Conservation (phyloP, 2,329 filamentous ascomycete genomes). For the Penicillium sp. region DNA sequence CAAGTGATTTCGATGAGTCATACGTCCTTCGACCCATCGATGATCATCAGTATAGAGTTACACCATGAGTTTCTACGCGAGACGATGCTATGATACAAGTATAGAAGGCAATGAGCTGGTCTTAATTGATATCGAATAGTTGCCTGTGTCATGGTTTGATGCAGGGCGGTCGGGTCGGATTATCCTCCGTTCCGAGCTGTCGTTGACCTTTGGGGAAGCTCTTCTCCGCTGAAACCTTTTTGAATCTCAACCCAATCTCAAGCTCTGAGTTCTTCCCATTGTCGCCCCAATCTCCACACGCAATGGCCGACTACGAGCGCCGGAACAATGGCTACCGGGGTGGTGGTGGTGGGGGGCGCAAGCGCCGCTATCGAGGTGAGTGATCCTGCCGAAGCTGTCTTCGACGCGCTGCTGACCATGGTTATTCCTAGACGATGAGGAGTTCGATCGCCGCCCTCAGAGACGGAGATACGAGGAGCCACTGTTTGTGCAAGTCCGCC, state of each 20-base stretch:
- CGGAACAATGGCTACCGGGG: slow-evolving; percentile 59
- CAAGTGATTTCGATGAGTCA: no score
- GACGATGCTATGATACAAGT: no score
- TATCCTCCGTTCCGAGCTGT: slow-evolving; percentile 25
- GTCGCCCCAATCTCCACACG: slow-evolving; percentile 16
- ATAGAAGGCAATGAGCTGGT: no score
- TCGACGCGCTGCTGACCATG: slow-evolving; percentile 36
- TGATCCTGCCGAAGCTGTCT: slow-evolving; percentile 15
- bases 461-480: slow-evolving; percentile 77
- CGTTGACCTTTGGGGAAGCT: slow-evolving; percentile 27
- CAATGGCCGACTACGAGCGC: slow-evolving; percentile 62
- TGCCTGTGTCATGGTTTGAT: no score
- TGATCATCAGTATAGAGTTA: no score
- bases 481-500: slow-evolving; percentile 72
- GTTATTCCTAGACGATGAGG: slow-evolving; percentile 69
- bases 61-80: no score
- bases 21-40: no score
- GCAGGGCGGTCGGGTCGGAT: slow-evolving; percentile 27
- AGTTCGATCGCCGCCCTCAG: slow-evolving; percentile 73
- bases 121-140: no score
- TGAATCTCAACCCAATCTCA: slow-evolving; percentile 9
- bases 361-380: slow-evolving; percentile 79
- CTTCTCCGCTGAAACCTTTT: slow-evolving; percentile 17
- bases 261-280: slow-evolving; percentile 16
- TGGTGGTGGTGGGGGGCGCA: slow-evolving; percentile 61